Base-by-base conservation (phyloP, 2,329 filamentous ascomycete genomes). In the Aspergillus brasiliensis region DNA sequence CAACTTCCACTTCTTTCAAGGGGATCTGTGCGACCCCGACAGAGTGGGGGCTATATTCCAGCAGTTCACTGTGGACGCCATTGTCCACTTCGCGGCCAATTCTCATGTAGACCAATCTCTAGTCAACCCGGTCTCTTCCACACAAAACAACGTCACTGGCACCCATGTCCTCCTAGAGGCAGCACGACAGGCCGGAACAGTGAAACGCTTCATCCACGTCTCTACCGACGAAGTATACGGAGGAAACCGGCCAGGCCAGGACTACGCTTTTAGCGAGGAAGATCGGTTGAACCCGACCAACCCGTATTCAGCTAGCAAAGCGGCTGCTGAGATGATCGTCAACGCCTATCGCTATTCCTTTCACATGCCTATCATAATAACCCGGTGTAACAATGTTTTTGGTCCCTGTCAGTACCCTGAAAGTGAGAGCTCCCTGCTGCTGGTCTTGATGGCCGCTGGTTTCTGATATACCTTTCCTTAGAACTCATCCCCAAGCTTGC, bases 191-290 rank as follows among this genome's bases (percentile, higher is more conserved):
- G 83, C 89, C 51, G 84, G 84, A 31, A 62, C 56, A 2, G 82
- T 94, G 71, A 85, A 83, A 66, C 83, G 88, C 51, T 94, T 94
- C 75, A 88, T 94, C 69, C 91, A 94, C 74, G 86, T 94, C 63
- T 92, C 89, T 8, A 94, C 91, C 1, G 91, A 95, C 72, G 91
- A 94, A 78, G 91, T 94, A 1, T 94, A 94, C 67, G 91, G 91
- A 42, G 91, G 93, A 73, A 89, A 91, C 6, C 28, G n/a, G 15
- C 23, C 44, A 15, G 23, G 23, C 13, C 44, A 19, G 25, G 40
- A 37, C 15, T 17, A 23, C 5, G 15, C 23, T 2, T 34, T 47
- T 15, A 79, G 88, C 42, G 91, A 93, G 77, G 85, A 86, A n/a
- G 91, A 88, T 77, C 86, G 91, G 66, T 81, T 94, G 37, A 87